These are phyloP conservation scores for Gorgonomyces haynaldii DNA, from an alignment of 192 early-diverging fungal genomes.

Conservation along the genomic window DNA sequence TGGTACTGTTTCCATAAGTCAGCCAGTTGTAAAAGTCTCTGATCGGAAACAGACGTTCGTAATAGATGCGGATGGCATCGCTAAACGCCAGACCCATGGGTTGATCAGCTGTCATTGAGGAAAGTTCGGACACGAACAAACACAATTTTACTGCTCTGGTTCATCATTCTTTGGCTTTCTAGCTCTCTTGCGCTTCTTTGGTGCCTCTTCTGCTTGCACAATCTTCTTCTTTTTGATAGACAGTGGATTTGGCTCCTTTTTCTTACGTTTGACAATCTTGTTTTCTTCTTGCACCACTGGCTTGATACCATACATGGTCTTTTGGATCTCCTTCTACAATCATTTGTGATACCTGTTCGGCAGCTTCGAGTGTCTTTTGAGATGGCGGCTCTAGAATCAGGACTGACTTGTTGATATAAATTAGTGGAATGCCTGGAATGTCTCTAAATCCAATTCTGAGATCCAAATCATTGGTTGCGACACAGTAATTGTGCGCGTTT, in stretches of 20 bases:
- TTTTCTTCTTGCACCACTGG: constrained; percentile 36
- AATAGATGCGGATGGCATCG: constrained; percentile 43
- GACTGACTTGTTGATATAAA: constrained; percentile 68
- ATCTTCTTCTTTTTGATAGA: constrained; percentile 66
- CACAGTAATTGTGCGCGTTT: constrained; percentile 76
- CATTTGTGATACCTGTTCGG: constrained; percentile 24
- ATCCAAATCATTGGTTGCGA: constrained; percentile 66
- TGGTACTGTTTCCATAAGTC: constrained; percentile 56
- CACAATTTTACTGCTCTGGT: too few species aligned
- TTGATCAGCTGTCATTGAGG: too few species aligned
- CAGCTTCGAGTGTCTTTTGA: constrained; percentile 28
- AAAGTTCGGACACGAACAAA: too few species aligned
- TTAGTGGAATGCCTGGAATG: constrained; percentile 75
- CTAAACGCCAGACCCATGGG: too few species aligned
- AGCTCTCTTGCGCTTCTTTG: too few species aligned
- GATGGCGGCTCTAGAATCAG: constrained; percentile 73
- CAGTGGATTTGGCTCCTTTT: constrained; percentile 78
- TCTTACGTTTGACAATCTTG: constrained; percentile 41
- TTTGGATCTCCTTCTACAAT: constrained; percentile 36
- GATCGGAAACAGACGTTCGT: constrained; percentile 78
- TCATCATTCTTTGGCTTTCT: too few species aligned
- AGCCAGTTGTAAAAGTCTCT: constrained; percentile 75
- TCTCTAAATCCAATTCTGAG: constrained; percentile 50
- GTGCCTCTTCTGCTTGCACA: neutral
- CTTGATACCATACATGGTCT: constrained; percentile 43